These are phyloP conservation scores for Sporothrix curviconia DNA, from an alignment of 2,329 filamentous ascomycete genomes.

Conservation along the genomic window DNA sequence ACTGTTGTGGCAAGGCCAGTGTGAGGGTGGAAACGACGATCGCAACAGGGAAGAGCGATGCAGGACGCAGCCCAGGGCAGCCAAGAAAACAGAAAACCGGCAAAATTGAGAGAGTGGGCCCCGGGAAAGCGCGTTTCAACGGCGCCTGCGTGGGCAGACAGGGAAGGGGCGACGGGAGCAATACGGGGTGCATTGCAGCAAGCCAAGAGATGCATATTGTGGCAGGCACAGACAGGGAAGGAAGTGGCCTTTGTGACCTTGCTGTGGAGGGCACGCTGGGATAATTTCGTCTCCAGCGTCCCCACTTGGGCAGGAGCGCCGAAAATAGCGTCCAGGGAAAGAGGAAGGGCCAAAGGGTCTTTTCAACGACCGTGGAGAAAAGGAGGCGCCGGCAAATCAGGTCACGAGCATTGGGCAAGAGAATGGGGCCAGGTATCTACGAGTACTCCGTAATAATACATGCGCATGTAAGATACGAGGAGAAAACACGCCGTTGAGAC, in stretches of 20 bases:
- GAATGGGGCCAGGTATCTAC: too few species aligned
- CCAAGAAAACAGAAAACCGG: conserved; percentile 4
- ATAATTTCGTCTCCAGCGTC: background rate
- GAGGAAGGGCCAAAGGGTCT: background rate
- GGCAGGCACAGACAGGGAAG: too few species aligned
- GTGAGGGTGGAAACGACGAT: conserved; percentile 13
- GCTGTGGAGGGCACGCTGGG: background rate
- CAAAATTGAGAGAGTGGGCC: conserved; percentile 1
- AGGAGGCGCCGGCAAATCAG: background rate
- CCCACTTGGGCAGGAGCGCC: conserved; percentile 8
- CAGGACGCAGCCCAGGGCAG: background rate
- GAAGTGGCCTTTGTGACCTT: too few species aligned
- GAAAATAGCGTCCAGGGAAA: conserved; percentile 9
- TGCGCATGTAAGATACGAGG: too few species aligned
- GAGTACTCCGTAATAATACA: too few species aligned
- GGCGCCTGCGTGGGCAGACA: background rate
- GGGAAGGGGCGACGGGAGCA: background rate
- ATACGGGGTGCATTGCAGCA: conserved; percentile 9
- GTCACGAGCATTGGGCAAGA: background rate
- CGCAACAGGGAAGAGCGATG: conserved; percentile 13
- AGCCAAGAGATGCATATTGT: background rate
- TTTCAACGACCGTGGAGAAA: background rate
- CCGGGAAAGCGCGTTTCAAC: background rate
- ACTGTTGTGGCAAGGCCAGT: background rate
- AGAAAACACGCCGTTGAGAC: too few species aligned